Evolutionary conservation across 75 land plant species (phyloP).

Genomic region (Cunninghamia lanceolata): DNA sequence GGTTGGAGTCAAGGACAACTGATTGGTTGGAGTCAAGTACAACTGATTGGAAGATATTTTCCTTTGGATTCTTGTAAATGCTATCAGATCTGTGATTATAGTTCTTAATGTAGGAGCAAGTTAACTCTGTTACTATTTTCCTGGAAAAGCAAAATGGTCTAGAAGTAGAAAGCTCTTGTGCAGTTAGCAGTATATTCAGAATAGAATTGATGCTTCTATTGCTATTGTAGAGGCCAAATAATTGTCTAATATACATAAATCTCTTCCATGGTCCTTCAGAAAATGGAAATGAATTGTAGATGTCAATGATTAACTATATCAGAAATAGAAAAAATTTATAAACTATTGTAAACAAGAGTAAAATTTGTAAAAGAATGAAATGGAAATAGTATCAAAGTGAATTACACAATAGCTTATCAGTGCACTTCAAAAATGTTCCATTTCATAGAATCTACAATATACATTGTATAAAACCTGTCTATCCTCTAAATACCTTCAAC

Average conservation of each 20-base stretch:
- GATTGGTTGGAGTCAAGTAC: background rate
- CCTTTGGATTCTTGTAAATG: background rate
- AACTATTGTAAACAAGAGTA: background rate
- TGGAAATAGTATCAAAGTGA: background rate
- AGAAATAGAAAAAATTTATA: background rate
- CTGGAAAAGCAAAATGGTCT: background rate
- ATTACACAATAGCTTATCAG: background rate
- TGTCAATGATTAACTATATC: background rate
- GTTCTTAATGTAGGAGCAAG: background rate
- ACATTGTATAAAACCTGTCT: background rate
- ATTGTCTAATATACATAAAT: background rate
- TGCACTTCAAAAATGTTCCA: background rate
- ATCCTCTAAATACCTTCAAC: constrained; percentile 25
- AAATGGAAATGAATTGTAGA: background rate
- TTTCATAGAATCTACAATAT: background rate
- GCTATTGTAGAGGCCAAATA: background rate
- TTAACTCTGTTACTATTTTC: background rate
- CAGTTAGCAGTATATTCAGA: background rate
- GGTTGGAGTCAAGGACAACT: background rate
- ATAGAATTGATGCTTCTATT: background rate
- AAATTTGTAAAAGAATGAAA: background rate
- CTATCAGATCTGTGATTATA: background rate
- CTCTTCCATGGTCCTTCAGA: background rate
- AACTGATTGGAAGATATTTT: background rate
- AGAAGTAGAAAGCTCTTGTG: background rate